Evolutionary conservation across 2,329 filamentous ascomycete genomes (phyloP).

Genomic region (Monilinia fructigena): DNA sequence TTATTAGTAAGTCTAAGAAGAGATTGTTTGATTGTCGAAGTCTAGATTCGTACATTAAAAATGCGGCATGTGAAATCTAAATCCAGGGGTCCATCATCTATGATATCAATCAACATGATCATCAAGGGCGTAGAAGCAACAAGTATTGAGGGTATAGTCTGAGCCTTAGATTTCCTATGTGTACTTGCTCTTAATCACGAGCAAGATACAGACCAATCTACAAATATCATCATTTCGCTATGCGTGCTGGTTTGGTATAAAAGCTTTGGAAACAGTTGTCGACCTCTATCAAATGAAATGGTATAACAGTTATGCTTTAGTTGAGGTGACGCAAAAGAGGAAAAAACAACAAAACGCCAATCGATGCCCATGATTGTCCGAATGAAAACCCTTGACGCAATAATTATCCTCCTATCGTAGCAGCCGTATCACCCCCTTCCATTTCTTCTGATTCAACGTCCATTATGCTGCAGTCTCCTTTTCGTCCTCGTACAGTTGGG

Average conservation of each 20-base stretch:
- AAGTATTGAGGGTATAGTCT: neutral
- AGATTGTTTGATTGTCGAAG: neutral
- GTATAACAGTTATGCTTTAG: constrained; percentile 8
- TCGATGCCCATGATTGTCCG: constrained; percentile 22
- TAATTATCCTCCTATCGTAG: constrained; percentile 2
- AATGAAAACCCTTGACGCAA: constrained; percentile 9
- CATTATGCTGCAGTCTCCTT: constrained; percentile 9
- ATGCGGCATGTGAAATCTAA: neutral
- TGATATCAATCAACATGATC: neutral
- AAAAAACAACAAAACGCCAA: constrained; percentile 22
- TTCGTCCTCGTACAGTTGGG: neutral
- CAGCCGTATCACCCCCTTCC: constrained; percentile 7
- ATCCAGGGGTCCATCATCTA: neutral
- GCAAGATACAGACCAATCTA: constrained; percentile 8
- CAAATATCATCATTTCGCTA: constrained; percentile 13
- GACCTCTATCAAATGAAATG: constrained; percentile 22
- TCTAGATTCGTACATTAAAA: neutral
- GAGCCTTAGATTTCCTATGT: constrained; percentile 11
- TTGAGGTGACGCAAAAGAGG: constrained; percentile 13
- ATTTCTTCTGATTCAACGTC: neutral
- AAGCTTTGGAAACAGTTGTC: constrained; percentile 17
- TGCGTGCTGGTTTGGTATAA: constrained; percentile 21
- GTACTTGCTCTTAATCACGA: constrained; percentile 9
- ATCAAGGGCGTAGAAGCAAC: neutral
- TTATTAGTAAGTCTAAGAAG: no score